phyloP scores from a whole-genome alignment of 2,329 filamentous ascomycete genomes.

The Paraphaeosphaeria minitans region DNA sequence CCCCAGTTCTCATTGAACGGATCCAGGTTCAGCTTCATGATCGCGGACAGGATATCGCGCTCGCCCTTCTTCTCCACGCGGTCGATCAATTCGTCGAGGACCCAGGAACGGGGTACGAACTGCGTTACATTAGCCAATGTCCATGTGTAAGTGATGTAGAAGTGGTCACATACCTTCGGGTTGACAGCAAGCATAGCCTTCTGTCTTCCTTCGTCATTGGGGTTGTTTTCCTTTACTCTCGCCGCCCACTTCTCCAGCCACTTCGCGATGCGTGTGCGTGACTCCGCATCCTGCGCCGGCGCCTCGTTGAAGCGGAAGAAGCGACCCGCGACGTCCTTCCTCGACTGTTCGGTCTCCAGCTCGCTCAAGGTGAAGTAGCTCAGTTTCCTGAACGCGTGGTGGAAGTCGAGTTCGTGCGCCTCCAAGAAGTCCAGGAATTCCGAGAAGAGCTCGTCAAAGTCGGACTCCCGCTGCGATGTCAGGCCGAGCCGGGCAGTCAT shows the following conservation, averaged over 20 bases:
- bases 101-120: constrained; percentile 89
- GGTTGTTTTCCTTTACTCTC: constrained; percentile 71
- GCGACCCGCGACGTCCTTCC: constrained; percentile 67
- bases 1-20: constrained; percentile 84
- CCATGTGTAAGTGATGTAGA: neutral
- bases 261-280: constrained; percentile 68
- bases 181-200: constrained; percentile 83
- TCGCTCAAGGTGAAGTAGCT: constrained; percentile 66
- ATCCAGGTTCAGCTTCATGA: constrained; percentile 82
- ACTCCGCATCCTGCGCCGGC: constrained; percentile 63
- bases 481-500: constrained; percentile 84
- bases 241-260: constrained; percentile 84
- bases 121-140: constrained; percentile 28
- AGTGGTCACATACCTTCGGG: constrained; percentile 64
- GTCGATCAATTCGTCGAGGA: constrained; percentile 90
- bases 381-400: constrained; percentile 87
- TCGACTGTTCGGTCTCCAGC: constrained; percentile 66
- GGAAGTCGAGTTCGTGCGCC: constrained; percentile 84
- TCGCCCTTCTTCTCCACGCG: constrained; percentile 85
- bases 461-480: constrained; percentile 67
- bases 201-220: constrained; percentile 65
- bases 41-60: constrained; percentile 73
- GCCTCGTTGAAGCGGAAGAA: constrained; percentile 80
- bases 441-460: constrained; percentile 84
- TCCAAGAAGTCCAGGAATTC: constrained; percentile 82